Percentiles rank a stretch among this genome's conserved stretches.
Evolutionary conservation across 2,329 filamentous ascomycete genomes (phyloP).

Genomic region (Microcera coccophila): DNA sequence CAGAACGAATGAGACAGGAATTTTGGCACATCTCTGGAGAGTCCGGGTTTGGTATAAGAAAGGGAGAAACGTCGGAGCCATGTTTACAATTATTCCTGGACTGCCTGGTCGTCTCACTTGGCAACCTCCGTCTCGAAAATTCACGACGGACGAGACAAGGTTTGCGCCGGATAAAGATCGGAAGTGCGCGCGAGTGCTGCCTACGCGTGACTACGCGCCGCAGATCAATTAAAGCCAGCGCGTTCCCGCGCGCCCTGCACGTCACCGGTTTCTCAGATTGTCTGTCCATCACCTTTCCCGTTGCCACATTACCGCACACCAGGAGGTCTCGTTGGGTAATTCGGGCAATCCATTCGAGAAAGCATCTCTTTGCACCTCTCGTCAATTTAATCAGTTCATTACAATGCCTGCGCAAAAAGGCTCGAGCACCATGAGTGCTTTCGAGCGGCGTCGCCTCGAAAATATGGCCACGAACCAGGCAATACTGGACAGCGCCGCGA

Average conservation of each 20-base stretch:
- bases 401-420: constrained; percentile 46
- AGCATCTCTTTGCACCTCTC: too few relatives aligned
- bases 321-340: too few relatives aligned
- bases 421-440: constrained; percentile 64
- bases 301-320: too few relatives aligned
- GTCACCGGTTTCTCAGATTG: constrained; percentile 10
- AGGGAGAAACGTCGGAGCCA: constrained; percentile 53
- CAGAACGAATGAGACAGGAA: constrained; percentile 20
- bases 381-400: too few relatives aligned
- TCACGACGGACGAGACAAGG: constrained; percentile 4
- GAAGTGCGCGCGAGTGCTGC: constrained; percentile 11
- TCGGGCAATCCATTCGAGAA: too few relatives aligned
- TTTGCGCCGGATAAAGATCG: constrained; percentile 17
- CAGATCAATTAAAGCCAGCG: constrained; percentile 24
- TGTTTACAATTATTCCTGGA: constrained; percentile 30
- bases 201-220: constrained; percentile 33
- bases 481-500: constrained; percentile 71
- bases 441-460: constrained; percentile 77
- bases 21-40: constrained; percentile 31
- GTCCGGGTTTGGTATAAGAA: constrained; percentile 73
- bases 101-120: background rate
- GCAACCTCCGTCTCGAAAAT: background rate
- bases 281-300: background rate
- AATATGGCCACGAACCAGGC: constrained; percentile 86
- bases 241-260: constrained; percentile 14